Evolutionary conservation across 2,329 filamentous ascomycete species (phyloP), one percentile per base, ranked within the genome.

Genomic region (Ophiostoma ips): DNA sequence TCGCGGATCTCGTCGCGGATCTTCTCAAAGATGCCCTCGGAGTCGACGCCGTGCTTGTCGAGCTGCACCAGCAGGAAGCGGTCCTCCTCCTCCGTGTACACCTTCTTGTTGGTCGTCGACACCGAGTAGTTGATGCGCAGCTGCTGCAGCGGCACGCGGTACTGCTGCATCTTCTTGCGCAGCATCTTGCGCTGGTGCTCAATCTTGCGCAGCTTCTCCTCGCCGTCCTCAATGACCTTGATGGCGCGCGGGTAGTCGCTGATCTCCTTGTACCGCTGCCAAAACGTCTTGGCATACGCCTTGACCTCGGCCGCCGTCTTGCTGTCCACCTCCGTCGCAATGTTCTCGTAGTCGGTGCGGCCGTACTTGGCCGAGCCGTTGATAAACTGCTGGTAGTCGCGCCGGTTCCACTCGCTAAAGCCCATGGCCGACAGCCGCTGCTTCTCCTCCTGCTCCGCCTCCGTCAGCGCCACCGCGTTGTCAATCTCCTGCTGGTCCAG

Each of bases 101-200:
- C 89, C 71, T 98, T 98, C 72, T 98, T 98, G 77, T 98, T 98
- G 10, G 94, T 98, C 2, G 92, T 98, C 7, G 88, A 95, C 28
- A 98, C 92, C 0, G 89, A 95, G 67, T 98, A 98, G 69, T 95
- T 96, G 71, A 98, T 88, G 72, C 95, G 95, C 61, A 98, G 80
- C 66, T 98, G 92, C 65, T 98, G 92, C 15, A 98, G 75, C 21
- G 92, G 94, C 46, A 96, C 90, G n/a, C 92, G 84, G 64, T 95
- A 96, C 72, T 92, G 87, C 59, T 83, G 77, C 76, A 98, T 85
- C 77, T 98, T 98, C 76, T 89, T 94, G 55, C 83, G 81, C 50
- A 98, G 76, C 71, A 96, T 83, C 67, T 94, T 90, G 55, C 87
- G 84, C 65, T 96, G 90, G 63, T 94, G 85, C 57, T 92, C 86